These are phyloP conservation scores for Maudiozyma saulgeensis DNA, from an alignment of 805 yeast species.

Conservation along the genomic window DNA sequence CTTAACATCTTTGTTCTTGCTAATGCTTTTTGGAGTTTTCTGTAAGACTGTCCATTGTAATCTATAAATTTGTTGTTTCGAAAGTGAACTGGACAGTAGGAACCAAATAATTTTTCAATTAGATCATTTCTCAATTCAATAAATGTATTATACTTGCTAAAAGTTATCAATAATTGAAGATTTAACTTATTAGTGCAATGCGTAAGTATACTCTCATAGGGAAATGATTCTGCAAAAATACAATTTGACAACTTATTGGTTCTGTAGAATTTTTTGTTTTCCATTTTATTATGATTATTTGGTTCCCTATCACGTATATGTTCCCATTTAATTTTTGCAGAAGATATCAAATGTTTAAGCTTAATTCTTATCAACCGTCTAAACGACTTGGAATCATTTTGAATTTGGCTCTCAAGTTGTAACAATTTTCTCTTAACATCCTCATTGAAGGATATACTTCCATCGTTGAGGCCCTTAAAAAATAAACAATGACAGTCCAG, in stretches of 20 bases:
- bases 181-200: background rate
- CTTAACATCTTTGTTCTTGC: slow-evolving; percentile 2
- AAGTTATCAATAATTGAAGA: background rate
- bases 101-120: background rate
- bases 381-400: too few relatives aligned
- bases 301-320: too few relatives aligned
- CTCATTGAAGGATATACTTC: background rate
- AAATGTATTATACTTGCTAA: too few relatives aligned
- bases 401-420: background rate
- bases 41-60: slow-evolving; percentile 1
- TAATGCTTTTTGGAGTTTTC: background rate
- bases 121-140: background rate
- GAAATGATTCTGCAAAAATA: too few relatives aligned
- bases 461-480: slow-evolving; percentile 3
- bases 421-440: background rate
- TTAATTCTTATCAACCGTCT: too few relatives aligned
- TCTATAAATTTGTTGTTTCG: slow-evolving; percentile 3
- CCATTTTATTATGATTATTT: too few relatives aligned
- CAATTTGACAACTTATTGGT: too few relatives aligned
- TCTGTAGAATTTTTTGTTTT: too few relatives aligned
- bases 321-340: too few relatives aligned
- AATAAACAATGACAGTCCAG: slow-evolving; percentile 2
- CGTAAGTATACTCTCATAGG: too few relatives aligned
- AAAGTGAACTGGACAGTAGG: slow-evolving; percentile 5
- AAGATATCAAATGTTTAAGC: too few relatives aligned